Base-by-base conservation (phyloP, 2,329 filamentous ascomycete species). In the Blumeria graminis region DNA sequence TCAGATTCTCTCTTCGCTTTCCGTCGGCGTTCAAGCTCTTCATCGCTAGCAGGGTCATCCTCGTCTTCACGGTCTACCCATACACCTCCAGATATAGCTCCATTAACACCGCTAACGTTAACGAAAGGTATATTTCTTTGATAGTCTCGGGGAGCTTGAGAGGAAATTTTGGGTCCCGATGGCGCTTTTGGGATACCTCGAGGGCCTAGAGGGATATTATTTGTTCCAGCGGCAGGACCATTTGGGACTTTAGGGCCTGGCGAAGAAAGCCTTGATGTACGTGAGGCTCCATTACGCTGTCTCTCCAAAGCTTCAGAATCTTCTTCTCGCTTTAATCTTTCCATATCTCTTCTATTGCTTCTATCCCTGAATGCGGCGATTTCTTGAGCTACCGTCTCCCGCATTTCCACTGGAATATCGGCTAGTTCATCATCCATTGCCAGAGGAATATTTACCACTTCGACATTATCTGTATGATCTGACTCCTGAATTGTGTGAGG, bases 391-490 rank as follows among this genome's bases (percentile, higher is more conserved):
- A 98, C 92, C 0, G 87, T 89, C 66, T 94, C 92, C 28, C 92
- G 82, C 87, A 94, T 93, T 66, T 96, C 92, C 0, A 86, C 83
- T 0, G 92, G 92, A 52, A 98, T 95, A 64, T 98, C 92, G 18
- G 89, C 83, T 48, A 98, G 74, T 65, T 98, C 92, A 65, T 98
- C 93, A 60, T 98, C 92, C 55, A 84, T 78, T 0, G 82, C 81
- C 35, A 94, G 75, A 3, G 88, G 83, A 58, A 96, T 94, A 57
- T 89, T 94, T 61, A 94, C 82, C 41, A 95, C 82, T 68, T 94
- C 88, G 6, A 86, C 81, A 56, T 80, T 78, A 36, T 80, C 80
- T 41, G 78, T 79, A 39, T 73, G 72, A 14, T 74, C 76, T 16
- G 66, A 69, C 59, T 85, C 82, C 51, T 75, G 75, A 86, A 90